phyloP scores from a whole-genome alignment of 2,329 filamentous ascomycete species.

The Lecanosticta acicola region DNA sequence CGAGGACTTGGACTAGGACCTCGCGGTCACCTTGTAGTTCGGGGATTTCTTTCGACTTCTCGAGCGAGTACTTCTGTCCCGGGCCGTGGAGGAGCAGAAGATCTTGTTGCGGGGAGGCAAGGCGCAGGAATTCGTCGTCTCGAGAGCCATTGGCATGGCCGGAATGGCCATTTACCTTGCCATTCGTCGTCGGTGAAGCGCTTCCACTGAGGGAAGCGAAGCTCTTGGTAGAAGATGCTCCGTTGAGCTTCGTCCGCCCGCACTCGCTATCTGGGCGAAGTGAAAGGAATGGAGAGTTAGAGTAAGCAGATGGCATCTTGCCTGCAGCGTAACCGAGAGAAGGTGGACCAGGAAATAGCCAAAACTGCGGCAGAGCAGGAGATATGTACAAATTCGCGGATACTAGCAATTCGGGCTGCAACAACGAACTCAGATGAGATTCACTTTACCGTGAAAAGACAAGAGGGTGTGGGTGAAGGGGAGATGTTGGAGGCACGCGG shows the following conservation, averaged over 20 bases:
- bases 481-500: not conserved
- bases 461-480: not conserved
- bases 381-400: too few relatives aligned
- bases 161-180: slow-evolving; percentile 11
- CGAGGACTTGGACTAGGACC: slow-evolving; percentile 57
- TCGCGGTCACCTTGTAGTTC: slow-evolving; percentile 42
- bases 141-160: slow-evolving; percentile 15
- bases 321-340: not conserved
- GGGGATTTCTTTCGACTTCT: slow-evolving; percentile 27
- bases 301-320: slow-evolving; percentile 24
- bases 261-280: slow-evolving; percentile 25
- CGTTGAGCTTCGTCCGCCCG: slow-evolving; percentile 16
- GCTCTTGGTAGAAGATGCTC: slow-evolving; percentile 10
- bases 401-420: too few relatives aligned
- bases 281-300: slow-evolving; percentile 23
- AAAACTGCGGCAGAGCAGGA: not conserved
- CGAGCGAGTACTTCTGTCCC: slow-evolving; percentile 32
- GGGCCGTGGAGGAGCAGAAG: slow-evolving; percentile 33
- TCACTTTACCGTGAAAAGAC: too few relatives aligned
- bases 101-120: slow-evolving; percentile 31
- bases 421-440: too few relatives aligned
- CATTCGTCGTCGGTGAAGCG: slow-evolving; percentile 14
- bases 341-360: not conserved
- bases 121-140: slow-evolving; percentile 30
- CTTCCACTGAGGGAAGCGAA: slow-evolving; percentile 17